These are phyloP conservation scores for Paramecium pentaurelia DNA, from an alignment of 73 alveolate species.

Conservation along the genomic window DNA sequence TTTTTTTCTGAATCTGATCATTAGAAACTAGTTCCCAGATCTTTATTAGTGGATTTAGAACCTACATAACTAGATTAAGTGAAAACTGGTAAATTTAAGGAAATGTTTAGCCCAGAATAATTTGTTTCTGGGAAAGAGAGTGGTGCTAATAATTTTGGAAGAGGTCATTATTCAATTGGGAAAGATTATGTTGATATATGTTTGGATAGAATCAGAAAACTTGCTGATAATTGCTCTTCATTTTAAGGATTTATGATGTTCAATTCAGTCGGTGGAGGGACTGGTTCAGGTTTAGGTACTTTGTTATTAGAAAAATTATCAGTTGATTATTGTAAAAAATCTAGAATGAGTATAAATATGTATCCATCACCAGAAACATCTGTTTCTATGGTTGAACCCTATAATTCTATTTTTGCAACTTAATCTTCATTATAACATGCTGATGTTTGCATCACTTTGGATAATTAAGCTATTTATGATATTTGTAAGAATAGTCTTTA, in stretches of 20 bases:
- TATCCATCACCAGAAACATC: not conserved
- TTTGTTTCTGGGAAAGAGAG: not conserved
- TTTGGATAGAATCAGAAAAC: constrained; percentile 28
- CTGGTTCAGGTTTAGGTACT: not conserved
- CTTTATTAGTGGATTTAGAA: constrained; percentile 33
- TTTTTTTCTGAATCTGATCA: not conserved
- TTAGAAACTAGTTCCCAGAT: not conserved
- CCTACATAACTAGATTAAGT: constrained; percentile 78
- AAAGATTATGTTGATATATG: not conserved
- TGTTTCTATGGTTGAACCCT: not conserved
- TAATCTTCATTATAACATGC: not conserved
- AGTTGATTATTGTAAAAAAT: not conserved
- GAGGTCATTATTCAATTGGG: not conserved
- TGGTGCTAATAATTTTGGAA: constrained; percentile 47
- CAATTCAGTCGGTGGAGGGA: constrained; percentile 72
- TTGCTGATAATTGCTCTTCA: not conserved
- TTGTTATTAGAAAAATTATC: constrained; percentile 17
- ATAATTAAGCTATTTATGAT: not conserved
- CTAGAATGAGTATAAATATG: not conserved
- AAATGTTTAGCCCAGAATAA: not conserved
- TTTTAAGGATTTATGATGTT: constrained; percentile 88
- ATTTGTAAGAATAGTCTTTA: not conserved
- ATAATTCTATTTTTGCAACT: not conserved
- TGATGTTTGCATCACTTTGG: not conserved
- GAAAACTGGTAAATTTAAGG: constrained; percentile 62